phyloP scores from a whole-genome alignment of 257 asterid genomes.

The Henckelia pumila region DNA sequence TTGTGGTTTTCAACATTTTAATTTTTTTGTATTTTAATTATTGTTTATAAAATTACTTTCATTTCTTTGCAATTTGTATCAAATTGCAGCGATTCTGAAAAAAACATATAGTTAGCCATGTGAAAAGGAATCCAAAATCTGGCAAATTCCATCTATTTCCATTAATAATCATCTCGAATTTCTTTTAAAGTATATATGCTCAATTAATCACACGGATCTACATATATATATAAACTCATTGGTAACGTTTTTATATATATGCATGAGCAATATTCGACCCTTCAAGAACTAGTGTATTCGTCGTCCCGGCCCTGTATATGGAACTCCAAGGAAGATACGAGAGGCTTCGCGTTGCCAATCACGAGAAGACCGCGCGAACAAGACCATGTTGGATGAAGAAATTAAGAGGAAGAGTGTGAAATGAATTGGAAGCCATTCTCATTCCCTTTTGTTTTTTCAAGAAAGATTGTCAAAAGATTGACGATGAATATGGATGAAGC shows the following conservation, averaged over 20 bases:
- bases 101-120: conserved; percentile 64
- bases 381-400: conserved; percentile 36
- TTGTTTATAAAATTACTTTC: no score
- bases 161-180: conserved; percentile 3
- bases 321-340: conserved; percentile 35
- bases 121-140: conserved; percentile 38
- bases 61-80: no score
- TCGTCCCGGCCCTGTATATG: conserved; percentile 22
- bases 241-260: no score
- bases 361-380: no score
- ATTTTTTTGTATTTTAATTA: no score
- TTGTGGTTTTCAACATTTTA: no score
- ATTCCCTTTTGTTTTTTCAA: no score
- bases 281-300: background rate
- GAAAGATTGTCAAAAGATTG: no score
- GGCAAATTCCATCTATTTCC: conserved; percentile 32
- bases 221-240: background rate
- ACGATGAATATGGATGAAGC: no score
- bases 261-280: background rate
- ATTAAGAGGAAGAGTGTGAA: conserved; percentile 52
- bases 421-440: no score
- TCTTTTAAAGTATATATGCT: conserved; percentile 24
- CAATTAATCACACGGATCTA: background rate
- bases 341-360: conserved; percentile 45
- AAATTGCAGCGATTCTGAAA: no score